Conservation (phyloP, 768 basidiomycete genomes). For the Pulveroboletus sp. region DNA sequence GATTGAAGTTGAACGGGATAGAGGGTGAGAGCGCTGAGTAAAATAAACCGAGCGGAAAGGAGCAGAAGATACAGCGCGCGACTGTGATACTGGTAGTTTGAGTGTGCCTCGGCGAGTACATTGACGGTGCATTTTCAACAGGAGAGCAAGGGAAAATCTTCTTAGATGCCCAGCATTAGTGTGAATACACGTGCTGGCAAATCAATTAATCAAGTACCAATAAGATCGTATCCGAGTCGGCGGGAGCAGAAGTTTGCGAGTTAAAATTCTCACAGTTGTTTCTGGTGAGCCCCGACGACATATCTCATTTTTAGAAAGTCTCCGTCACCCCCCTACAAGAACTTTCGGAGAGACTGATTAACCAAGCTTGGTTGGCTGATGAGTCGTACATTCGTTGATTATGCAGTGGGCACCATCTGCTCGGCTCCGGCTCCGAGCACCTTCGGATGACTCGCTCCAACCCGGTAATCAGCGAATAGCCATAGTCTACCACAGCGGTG, state of each 20-base stretch:
- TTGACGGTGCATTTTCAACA: too few species aligned
- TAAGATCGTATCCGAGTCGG: too few species aligned
- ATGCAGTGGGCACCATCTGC: background rate
- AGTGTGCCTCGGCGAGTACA: background rate
- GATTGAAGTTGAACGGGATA: background rate
- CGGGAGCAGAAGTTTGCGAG: too few species aligned
- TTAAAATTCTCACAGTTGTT: constrained; percentile 13
- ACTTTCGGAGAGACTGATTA: background rate
- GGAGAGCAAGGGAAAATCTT: too few species aligned
- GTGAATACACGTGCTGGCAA: too few species aligned
- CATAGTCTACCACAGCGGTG: too few species aligned
- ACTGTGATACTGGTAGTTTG: background rate
- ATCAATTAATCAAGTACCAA: too few species aligned
- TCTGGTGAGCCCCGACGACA: constrained; percentile 15
- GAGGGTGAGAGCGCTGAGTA: background rate
- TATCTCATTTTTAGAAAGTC: constrained; percentile 20
- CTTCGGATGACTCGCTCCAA: background rate
- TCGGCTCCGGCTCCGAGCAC: background rate
- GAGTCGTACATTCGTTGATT: too few species aligned
- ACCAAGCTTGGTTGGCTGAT: background rate
- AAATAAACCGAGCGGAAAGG: background rate
- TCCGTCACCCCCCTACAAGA: background rate
- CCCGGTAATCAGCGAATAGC: background rate
- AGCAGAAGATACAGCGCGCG: background rate
- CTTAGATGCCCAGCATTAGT: too few species aligned